These are phyloP conservation scores for Zoysia japonica DNA, from an alignment of 176 grass and related monocot genomes.

Conservation along the genomic window DNA sequence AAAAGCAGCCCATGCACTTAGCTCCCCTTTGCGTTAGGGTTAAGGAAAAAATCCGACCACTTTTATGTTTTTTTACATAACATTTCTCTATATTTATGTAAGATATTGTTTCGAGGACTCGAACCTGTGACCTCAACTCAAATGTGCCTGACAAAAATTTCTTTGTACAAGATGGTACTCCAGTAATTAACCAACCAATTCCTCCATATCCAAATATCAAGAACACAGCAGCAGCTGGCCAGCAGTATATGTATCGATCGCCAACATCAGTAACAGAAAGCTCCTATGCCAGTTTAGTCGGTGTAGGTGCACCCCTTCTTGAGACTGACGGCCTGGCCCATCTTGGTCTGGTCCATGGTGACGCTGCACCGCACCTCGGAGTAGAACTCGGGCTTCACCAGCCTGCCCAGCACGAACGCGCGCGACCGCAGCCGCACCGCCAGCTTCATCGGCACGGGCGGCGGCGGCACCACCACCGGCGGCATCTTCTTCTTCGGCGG, in stretches of 20 bases:
- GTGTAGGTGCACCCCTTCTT: conserved; percentile 52
- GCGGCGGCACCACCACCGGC: conserved; percentile 24
- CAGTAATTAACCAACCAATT: neutral
- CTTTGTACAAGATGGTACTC: conserved; percentile 28
- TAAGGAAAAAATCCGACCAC: too few species aligned
- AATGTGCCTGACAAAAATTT: neutral
- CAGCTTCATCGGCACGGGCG: conserved; percentile 58
- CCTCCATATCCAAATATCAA: neutral
- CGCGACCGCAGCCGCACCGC: conserved; percentile 62
- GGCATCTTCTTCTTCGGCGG: conserved; percentile 33
- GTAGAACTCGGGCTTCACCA: conserved; percentile 88
- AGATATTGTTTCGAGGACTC: neutral
- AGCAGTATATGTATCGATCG: neutral
- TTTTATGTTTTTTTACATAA: too few species aligned
- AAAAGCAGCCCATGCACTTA: too few species aligned
- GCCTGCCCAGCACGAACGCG: conserved; percentile 76
- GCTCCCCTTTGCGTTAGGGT: too few species aligned
- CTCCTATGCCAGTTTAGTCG: neutral
- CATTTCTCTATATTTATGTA: too few species aligned
- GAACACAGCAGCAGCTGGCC: neutral
- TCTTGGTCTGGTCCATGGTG: conserved; percentile 56
- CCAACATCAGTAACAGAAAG: neutral
- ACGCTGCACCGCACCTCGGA: conserved; percentile 59
- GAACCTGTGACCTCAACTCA: neutral
- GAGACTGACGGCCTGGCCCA: conserved; percentile 60